These are phyloP conservation scores for Paragyromitra xinjiangensis DNA, from an alignment of 495 filamentous ascomycete genomes.

Conservation along the genomic window DNA sequence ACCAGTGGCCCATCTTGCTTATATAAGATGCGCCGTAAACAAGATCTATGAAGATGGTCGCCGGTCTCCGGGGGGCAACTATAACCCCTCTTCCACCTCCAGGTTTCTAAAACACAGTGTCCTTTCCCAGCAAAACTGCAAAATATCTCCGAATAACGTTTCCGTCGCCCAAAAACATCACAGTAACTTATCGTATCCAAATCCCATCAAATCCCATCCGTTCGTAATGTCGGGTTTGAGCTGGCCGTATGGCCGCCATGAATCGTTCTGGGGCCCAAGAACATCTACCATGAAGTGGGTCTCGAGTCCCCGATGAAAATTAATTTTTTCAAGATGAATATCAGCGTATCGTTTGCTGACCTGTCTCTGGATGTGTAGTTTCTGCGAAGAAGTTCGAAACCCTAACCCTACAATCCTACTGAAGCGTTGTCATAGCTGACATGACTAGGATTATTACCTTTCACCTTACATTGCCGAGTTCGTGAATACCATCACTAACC, in stretches of 20 bases:
- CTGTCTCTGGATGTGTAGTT: constrained; percentile 1
- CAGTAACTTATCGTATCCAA: neutral
- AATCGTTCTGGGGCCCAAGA: constrained; percentile 37
- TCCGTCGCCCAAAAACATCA: neutral
- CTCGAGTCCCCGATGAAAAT: neutral
- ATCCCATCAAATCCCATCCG: neutral
- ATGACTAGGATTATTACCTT: constrained; percentile 60
- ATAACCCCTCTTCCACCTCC: neutral
- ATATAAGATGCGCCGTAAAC: neutral
- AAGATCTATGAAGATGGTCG: neutral
- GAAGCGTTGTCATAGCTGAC: too few species aligned
- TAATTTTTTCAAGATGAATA: neutral
- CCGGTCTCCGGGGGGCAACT: neutral
- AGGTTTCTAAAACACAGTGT: neutral
- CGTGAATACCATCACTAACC: constrained; percentile 62
- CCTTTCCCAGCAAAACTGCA: neutral
- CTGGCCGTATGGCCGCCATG: constrained; percentile 42
- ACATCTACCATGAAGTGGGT: constrained; percentile 43
- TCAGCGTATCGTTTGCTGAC: constrained; percentile 4
- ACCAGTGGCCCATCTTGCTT: too few species aligned
- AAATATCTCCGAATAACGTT: constrained; percentile 11
- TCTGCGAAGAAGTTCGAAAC: constrained; percentile 37
- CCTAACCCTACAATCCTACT: constrained; percentile 30
- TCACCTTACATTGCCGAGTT: constrained; percentile 63
- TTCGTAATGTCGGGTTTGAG: constrained; percentile 10